A percentile compares a stretch with the other conserved stretches of the same genome.
Conservation (phyloP, 75 land plant species). For the Pinus taeda region DNA sequence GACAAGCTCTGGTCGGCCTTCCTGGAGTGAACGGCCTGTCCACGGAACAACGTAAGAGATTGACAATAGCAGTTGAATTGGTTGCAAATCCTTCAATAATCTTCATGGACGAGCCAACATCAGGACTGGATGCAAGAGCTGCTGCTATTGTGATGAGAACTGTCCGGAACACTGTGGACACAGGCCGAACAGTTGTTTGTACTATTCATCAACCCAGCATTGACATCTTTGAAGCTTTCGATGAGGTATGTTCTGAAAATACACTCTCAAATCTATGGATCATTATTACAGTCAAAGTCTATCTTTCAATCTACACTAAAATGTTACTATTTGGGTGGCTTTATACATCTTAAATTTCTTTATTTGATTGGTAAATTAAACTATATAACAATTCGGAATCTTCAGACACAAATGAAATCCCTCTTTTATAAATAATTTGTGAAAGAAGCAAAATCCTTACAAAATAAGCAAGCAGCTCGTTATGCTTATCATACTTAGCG, state of each 20-base stretch:
- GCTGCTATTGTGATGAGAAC: constrained; percentile 77
- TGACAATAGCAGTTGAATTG: constrained; percentile 65
- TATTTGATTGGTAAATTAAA: too few species aligned
- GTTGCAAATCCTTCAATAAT: constrained; percentile 72
- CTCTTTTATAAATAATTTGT: too few species aligned
- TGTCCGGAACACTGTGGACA: constrained; percentile 66
- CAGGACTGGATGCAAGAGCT: constrained; percentile 69
- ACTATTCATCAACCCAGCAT: constrained; percentile 76
- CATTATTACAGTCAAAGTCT: too few species aligned
- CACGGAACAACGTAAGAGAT: constrained; percentile 56
- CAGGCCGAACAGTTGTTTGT: constrained; percentile 69
- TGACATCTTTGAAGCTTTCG: constrained; percentile 68
- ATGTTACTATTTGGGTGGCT: too few species aligned
- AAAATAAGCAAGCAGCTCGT: too few species aligned
- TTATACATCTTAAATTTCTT: too few species aligned
- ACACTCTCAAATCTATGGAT: too few species aligned
- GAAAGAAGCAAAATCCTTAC: too few species aligned
- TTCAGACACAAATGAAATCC: too few species aligned
- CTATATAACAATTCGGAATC: too few species aligned
- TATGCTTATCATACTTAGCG: too few species aligned
- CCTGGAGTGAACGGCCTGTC: constrained; percentile 61
- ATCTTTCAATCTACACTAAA: too few species aligned
- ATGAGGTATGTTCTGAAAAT: constrained; percentile 29
- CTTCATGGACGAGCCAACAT: constrained; percentile 72
- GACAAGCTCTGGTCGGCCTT: constrained; percentile 54